Evolutionary conservation across 306 rosid genomes (phyloP).

Genomic region (Dryas drummondii): DNA sequence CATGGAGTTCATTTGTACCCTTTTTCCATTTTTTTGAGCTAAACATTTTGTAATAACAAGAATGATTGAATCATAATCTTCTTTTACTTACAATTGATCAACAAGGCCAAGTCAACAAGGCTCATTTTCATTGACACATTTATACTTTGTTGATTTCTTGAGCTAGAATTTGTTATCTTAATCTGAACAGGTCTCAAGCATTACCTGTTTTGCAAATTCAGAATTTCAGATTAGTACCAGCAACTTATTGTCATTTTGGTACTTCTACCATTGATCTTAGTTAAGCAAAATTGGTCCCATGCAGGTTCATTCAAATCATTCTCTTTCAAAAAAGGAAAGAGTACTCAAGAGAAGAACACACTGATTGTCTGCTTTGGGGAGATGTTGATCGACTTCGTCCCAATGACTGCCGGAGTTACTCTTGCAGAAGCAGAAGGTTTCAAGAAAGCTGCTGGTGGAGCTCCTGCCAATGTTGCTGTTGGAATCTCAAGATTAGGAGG

Average conservation of each 20-base stretch:
- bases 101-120: neutral
- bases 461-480: constrained; percentile 94
- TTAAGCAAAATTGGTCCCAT: neutral
- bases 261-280: neutral
- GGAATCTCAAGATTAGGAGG: constrained; percentile 80
- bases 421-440: constrained; percentile 83
- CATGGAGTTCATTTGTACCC: neutral
- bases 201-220: neutral
- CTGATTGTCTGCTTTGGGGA: constrained; percentile 71
- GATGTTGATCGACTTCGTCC: constrained; percentile 70
- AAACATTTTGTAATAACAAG: neutral
- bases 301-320: constrained; percentile 30
- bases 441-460: constrained; percentile 88
- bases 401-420: constrained; percentile 70
- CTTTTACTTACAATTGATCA: neutral
- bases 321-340: constrained; percentile 1
- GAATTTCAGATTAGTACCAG: neutral
- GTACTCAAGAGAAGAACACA: constrained; percentile 19
- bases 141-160: neutral
- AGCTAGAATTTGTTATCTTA: neutral
- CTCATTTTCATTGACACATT: neutral
- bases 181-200: neutral
- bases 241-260: neutral
- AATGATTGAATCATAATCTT: neutral
- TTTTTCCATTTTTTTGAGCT: neutral